A percentile compares a stretch with the other conserved stretches of the same genome.
Evolutionary conservation across 106 monocot genomes (phyloP).

Genomic region (Agapanthus africanus): DNA sequence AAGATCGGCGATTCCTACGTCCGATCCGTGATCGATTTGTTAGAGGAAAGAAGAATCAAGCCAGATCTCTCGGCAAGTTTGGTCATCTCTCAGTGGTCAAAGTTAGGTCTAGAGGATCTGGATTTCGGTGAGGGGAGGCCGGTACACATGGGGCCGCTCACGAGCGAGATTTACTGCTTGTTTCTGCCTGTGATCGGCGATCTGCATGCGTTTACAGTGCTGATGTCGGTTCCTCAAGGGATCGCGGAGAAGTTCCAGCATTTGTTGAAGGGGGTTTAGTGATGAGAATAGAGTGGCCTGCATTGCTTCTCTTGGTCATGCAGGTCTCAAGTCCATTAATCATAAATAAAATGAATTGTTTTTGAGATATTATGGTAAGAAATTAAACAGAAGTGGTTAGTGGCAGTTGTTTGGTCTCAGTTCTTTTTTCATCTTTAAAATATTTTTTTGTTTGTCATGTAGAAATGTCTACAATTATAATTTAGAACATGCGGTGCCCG

Average conservation of each 20-base stretch:
- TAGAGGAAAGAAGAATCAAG: constrained; percentile 44
- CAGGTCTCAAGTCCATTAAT: no score
- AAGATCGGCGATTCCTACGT: constrained; percentile 40
- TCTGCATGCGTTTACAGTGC: constrained; percentile 48
- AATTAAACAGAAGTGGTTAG: no score
- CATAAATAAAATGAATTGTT: no score
- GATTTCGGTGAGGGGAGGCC: constrained; percentile 78
- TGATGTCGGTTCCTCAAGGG: constrained; percentile 64
- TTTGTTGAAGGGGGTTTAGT: constrained; percentile 34
- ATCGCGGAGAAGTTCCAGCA: constrained; percentile 46
- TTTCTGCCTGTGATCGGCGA: constrained; percentile 77
- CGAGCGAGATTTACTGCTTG: constrained; percentile 82
- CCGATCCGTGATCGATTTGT: constrained; percentile 53
- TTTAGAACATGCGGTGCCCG: no score
- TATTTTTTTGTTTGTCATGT: no score
- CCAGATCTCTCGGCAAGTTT: constrained; percentile 63
- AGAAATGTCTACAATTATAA: no score
- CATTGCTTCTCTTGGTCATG: no score
- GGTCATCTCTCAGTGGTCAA: constrained; percentile 79
- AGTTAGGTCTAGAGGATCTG: constrained; percentile 69
- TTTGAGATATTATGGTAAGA: no score
- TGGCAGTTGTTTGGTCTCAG: no score
- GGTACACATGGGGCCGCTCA: constrained; percentile 59
- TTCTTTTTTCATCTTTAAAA: no score
- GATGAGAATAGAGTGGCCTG: no score